A percentile compares a stretch with the other conserved stretches of the same genome.
These are phyloP conservation scores for Trypanosoma cruzi DNA, from an alignment of 208 protist genomes.

Conservation along the genomic window DNA sequence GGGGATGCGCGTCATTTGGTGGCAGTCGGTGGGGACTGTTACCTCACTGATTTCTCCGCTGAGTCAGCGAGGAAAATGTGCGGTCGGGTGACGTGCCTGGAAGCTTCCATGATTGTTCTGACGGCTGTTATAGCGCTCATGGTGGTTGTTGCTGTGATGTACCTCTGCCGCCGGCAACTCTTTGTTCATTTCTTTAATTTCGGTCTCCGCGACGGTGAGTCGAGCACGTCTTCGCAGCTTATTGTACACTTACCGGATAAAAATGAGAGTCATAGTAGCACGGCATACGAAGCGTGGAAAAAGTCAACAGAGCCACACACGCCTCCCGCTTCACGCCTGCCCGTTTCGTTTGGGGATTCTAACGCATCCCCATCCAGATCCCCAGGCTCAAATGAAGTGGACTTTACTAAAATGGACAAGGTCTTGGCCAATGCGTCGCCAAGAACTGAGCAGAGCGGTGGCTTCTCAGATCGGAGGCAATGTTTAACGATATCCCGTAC, in stretches of 20 bases:
- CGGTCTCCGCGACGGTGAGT: not conserved
- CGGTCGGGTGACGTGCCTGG: constrained; percentile 8
- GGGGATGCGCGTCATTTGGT: constrained; percentile 8
- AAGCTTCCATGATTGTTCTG: constrained; percentile 13
- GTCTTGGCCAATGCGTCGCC: too few relatives aligned
- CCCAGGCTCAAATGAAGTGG: too few relatives aligned
- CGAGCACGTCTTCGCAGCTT: not conserved
- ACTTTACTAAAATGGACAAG: too few relatives aligned
- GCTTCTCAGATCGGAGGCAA: too few relatives aligned
- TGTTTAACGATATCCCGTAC: too few relatives aligned
- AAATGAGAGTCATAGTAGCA: not conserved
- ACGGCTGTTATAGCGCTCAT: not conserved
- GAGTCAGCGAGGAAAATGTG: not conserved
- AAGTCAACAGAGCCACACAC: too few relatives aligned
- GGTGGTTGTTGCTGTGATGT: constrained; percentile 1
- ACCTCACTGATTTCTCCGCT: not conserved
- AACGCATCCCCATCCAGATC: too few relatives aligned
- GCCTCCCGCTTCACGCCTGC: too few relatives aligned
- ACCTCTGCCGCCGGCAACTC: not conserved
- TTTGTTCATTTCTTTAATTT: not conserved
- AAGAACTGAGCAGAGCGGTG: too few relatives aligned
- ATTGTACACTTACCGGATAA: not conserved
- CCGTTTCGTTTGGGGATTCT: too few relatives aligned
- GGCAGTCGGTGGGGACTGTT: constrained; percentile 12
- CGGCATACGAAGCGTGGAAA: not conserved